Percentiles rank a stretch among this genome's conserved stretches.
Conservation (phyloP, 495 filamentous ascomycete species). For the Elaphomyces granulatus region DNA sequence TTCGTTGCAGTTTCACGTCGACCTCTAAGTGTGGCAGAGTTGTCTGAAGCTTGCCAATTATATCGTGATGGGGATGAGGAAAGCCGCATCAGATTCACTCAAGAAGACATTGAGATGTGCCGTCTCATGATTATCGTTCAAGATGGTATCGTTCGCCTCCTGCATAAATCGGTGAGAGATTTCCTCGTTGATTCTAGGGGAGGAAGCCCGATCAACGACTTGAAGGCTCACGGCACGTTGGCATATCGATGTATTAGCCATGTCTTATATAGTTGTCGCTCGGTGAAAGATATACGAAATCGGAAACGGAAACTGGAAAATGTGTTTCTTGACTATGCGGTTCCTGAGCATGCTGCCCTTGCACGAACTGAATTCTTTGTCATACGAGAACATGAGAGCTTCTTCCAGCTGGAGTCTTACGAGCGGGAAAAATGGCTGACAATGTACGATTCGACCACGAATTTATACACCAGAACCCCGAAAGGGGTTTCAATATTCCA, state of each 20-base stretch:
- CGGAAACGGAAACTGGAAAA: not conserved
- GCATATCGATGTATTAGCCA: constrained; percentile 4
- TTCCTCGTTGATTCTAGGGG: constrained; percentile 5
- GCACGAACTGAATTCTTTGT: constrained; percentile 1
- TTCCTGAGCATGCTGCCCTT: constrained; percentile 2
- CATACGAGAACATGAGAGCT: constrained; percentile 1
- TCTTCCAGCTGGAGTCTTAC: not conserved
- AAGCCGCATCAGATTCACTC: constrained; percentile 3
- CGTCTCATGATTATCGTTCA: constrained; percentile 10
- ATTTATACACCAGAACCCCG: too few species aligned
- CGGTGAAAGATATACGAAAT: not conserved
- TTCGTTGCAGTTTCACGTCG: constrained; percentile 7
- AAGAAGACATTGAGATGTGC: constrained; percentile 10
- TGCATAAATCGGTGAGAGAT: constrained; percentile 15
- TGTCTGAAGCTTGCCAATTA: constrained; percentile 7
- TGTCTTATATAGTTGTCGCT: constrained; percentile 1
- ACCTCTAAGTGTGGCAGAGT: constrained; percentile 7
- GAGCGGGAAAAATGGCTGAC: constrained; percentile 2
- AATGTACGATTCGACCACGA: too few species aligned
- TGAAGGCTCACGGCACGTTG: constrained; percentile 3
- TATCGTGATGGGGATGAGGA: constrained; percentile 7
- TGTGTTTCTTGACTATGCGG: constrained; percentile 3
- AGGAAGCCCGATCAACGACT: not conserved
- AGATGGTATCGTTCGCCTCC: constrained; percentile 7
- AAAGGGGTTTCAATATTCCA: constrained; percentile 4